A percentile compares a stretch with the other conserved stretches of the same genome.
Conservation (phyloP, 768 basidiomycete genomes). For the Solioccasus polychromus region DNA sequence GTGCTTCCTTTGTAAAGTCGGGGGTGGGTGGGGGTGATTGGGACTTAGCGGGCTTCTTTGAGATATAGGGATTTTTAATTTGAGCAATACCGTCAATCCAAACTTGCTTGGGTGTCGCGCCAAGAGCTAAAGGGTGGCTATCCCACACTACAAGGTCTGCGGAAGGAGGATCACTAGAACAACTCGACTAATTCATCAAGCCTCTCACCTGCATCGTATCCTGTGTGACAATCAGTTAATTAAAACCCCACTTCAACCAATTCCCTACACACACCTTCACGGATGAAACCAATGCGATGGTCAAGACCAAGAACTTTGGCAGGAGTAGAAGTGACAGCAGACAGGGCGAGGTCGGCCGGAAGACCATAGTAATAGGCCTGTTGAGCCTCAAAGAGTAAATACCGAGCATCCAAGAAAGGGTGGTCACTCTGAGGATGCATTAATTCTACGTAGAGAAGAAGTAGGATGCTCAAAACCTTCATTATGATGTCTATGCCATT, state of each 20-base stretch:
- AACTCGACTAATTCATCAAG: background rate
- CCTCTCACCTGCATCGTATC: slow-evolving; percentile 64
- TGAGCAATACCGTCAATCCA: slow-evolving; percentile 86
- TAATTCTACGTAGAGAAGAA: background rate
- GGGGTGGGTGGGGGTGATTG: slow-evolving; percentile 56
- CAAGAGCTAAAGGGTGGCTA: slow-evolving; percentile 72
- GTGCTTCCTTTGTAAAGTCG: slow-evolving; percentile 61
- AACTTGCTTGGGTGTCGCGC: slow-evolving; percentile 77
- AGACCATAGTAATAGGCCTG: slow-evolving; percentile 74
- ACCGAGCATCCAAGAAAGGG: slow-evolving; percentile 53
- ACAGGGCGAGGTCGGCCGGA: slow-evolving; percentile 58
- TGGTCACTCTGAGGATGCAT: slow-evolving; percentile 45
- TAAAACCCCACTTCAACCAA: too few relatives aligned
- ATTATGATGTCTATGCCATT: slow-evolving; percentile 57
- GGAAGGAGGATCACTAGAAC: background rate
- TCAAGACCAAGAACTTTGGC: slow-evolving; percentile 68
- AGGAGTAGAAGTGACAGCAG: slow-evolving; percentile 69
- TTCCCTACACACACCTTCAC: slow-evolving; percentile 43
- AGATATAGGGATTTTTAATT: slow-evolving; percentile 42
- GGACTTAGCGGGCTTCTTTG: slow-evolving; percentile 50
- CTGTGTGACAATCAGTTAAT: slow-evolving; percentile 33
- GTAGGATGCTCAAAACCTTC: slow-evolving; percentile 45
- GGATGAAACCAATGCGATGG: slow-evolving; percentile 70
- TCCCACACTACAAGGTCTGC: slow-evolving; percentile 75
- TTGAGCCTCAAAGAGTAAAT: slow-evolving; percentile 56